Evolutionary conservation across 805 yeast species (phyloP).

Genomic region (Candida qinlingensis): DNA sequence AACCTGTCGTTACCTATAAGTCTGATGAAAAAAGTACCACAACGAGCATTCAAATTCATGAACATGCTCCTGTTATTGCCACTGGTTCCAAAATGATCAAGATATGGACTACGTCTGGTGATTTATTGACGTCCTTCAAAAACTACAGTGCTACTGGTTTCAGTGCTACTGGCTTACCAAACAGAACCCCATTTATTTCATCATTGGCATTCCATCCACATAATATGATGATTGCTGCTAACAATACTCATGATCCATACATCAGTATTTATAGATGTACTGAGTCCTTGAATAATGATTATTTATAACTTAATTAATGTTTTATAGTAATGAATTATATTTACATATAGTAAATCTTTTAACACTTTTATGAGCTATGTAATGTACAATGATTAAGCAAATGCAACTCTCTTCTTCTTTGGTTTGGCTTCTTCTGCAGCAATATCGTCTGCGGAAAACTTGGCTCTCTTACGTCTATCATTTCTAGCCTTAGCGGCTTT

Average conservation of each 20-base stretch:
- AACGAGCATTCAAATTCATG: conserved; percentile 80
- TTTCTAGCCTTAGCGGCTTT: conserved; percentile 69
- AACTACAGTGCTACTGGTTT: conserved; percentile 31
- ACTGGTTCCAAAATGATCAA: conserved; percentile 79
- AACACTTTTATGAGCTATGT: too few relatives aligned
- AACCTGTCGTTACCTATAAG: conserved; percentile 63
- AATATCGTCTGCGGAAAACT: conserved; percentile 20
- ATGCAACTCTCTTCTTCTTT: conserved; percentile 42
- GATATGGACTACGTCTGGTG: conserved; percentile 84
- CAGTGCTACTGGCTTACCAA: conserved; percentile 19
- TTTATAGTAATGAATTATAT: not conserved
- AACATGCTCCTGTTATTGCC: conserved; percentile 92
- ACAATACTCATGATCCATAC: conserved; percentile 70
- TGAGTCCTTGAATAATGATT: conserved; percentile 21
- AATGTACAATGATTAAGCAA: conserved; percentile 30
- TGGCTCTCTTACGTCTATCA: conserved; percentile 54
- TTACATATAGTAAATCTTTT: not conserved
- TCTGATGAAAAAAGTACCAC: conserved; percentile 39
- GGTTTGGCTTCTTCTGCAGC: conserved; percentile 15
- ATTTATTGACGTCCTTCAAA: conserved; percentile 55
- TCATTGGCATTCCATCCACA: conserved; percentile 85
- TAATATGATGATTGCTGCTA: conserved; percentile 86
- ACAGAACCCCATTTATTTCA: conserved; percentile 45
- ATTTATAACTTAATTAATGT: not conserved
- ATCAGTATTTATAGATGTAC: conserved; percentile 57